Base-by-base conservation (phyloP, 2,329 filamentous ascomycete species). In the Neofusicoccum parvum region DNA sequence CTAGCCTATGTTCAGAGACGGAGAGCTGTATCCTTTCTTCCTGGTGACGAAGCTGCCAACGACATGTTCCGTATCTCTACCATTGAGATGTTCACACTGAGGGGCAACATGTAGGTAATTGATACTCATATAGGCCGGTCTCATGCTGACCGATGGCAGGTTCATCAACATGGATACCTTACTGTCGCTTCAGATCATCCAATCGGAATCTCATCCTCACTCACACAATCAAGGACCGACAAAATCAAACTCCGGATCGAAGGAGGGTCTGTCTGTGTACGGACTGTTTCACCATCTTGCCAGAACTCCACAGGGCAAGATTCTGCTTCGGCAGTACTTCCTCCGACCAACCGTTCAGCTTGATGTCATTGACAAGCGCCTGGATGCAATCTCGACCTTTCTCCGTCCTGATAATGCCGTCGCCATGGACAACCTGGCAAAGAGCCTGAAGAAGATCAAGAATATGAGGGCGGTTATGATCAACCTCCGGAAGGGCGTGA, bases 111-210 rank as follows among this genome's bases (percentile, higher is more conserved):
- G 88, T 86, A 70, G 73, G 80, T 69, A 17, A 62, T 3, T 36
- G 9, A 2, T n/a, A 15, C 12, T 12, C 10, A 2, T 11, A 4
- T 23, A 9, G 2, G 37, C 17, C 3, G 10, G 11, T 32, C 9
- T 23, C 71, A 54, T 67, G 46, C 51, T 51, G 2, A 65, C 14
- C 11, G n/a, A 20, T 48, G 34, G n/a, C 59, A 92, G 94, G 88
- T 92, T 95, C 72, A 83, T 97, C 69, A 95, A 92, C 70, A 81
- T 86, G 2, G 92, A 97, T 72, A 91, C 94, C 0, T 80, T 98
- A 48, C 79, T 87, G 14, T 93, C 93, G 1, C 84, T 99, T 9
- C 94, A 97, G 71, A 92, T 99, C 34, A 83, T 97, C 32, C 89
- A 90, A 64, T 88, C 90, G 1, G 94, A 97, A 74, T 87, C 87